These are phyloP conservation scores for Pleurotus cornucopiae DNA, from an alignment of 768 basidiomycete genomes.

Conservation along the genomic window DNA sequence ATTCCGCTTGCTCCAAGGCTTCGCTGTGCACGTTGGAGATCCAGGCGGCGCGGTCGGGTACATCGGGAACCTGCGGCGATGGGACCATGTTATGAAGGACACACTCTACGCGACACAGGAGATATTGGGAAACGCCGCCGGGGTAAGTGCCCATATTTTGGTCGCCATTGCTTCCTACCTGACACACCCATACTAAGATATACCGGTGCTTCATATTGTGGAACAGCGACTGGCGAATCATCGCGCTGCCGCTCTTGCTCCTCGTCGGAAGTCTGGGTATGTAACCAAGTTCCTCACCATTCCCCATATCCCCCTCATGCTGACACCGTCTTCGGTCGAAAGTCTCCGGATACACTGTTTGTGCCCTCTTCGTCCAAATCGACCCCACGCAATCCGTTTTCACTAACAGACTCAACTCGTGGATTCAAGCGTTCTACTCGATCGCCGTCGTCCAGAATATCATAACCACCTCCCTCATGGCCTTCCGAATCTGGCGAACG, in stretches of 20 bases:
- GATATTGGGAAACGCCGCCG: slow-evolving; percentile 15
- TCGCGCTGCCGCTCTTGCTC: slow-evolving; percentile 12
- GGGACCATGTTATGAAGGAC: slow-evolving; percentile 18
- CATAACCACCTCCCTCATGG: slow-evolving; percentile 17
- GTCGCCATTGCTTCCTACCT: background rate
- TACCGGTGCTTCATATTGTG: slow-evolving; percentile 20
- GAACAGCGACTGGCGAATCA: slow-evolving; percentile 10
- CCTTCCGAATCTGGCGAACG: slow-evolving; percentile 14
- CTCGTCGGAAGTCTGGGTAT: slow-evolving; percentile 13
- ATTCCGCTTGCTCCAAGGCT: slow-evolving; percentile 12
- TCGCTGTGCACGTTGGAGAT: slow-evolving; percentile 1
- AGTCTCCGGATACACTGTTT: slow-evolving; percentile 16
- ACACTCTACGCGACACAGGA: slow-evolving; percentile 14
- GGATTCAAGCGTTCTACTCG: slow-evolving; percentile 17
- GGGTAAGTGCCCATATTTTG: slow-evolving; percentile 1
- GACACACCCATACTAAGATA: slow-evolving; percentile 10
- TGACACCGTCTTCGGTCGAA: too few relatives aligned
- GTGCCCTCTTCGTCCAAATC: slow-evolving; percentile 9
- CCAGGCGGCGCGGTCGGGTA: slow-evolving; percentile 14
- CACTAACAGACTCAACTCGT: slow-evolving; percentile 9
- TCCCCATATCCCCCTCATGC: background rate
- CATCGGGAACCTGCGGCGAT: slow-evolving; percentile 10
- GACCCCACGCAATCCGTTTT: slow-evolving; percentile 12
- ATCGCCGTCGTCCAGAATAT: slow-evolving; percentile 16
- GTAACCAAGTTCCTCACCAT: background rate